Evolutionary conservation across 257 asterid genomes (phyloP), one percentile per base, ranked within the genome.

Genomic region (Fraxinus anomala): DNA sequence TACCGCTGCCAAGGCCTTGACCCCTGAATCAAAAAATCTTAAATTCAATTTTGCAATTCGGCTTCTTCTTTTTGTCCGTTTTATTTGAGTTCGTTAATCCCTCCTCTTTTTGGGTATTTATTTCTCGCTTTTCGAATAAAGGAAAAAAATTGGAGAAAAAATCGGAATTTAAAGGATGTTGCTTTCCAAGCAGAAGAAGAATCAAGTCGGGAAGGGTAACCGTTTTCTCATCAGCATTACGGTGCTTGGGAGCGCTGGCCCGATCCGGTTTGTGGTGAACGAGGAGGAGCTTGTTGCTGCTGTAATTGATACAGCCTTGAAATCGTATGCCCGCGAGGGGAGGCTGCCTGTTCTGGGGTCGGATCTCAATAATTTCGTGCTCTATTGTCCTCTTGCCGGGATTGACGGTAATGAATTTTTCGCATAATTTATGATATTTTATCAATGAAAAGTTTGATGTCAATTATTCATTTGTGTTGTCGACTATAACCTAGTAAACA

Each of bases 191-290:
- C 74, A 68, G 71, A 86, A 80, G 85, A 85, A 83, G 85, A 85
- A 77, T 74, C 87, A 78, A 49, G 33, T 77, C 17, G 68, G 17
- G 17, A 82, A 85, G 61, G 85, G 89, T 6, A 84, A 66, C 65
- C 74, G 87, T 75, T 56, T 85, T 2, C 74, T 85, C 75, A 79
- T 85, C 14, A 85, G 83, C 47, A 71, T 85, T 12, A 83, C 87
- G 56, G 89, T 85, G 63, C n/a, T 83, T 10, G 89, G 89, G 0
- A 85, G 89, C 61, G 85, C 89, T 5, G 89, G 89, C 0, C 89
- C 89, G 68, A 73, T 85, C 3, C 81, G 87, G 2, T 83, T 85
- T 70, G 87, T 83, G 19, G 87, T 80, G 17, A 85, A 80, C 72
- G 89, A 85, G 77, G 81, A 72, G 6, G 85, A 85, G 5, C 67